These are phyloP conservation scores for Penicillium taxi DNA, from an alignment of 495 filamentous ascomycete species.

Conservation along the genomic window DNA sequence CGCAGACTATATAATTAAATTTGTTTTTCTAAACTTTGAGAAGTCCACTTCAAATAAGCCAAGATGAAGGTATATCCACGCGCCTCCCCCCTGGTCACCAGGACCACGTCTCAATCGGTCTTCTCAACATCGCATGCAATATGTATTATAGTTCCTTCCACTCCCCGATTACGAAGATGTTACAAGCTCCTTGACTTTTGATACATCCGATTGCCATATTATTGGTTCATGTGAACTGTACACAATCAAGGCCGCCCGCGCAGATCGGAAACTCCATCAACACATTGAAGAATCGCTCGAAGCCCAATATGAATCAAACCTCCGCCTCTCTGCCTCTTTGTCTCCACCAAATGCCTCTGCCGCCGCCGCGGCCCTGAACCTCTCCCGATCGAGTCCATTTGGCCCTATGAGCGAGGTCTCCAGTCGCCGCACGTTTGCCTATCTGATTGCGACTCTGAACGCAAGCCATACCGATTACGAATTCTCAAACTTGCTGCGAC, in stretches of 20 bases:
- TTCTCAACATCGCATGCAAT: no score
- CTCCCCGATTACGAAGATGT: slow-evolving; percentile 80
- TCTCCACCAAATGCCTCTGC: slow-evolving; percentile 63
- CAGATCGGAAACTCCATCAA: slow-evolving; percentile 95
- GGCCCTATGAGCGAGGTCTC: slow-evolving; percentile 78
- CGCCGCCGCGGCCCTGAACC: slow-evolving; percentile 52
- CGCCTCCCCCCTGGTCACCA: slow-evolving; percentile 4
- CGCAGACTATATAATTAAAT: no score
- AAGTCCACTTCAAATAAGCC: not conserved
- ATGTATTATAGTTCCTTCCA: slow-evolving; percentile 82
- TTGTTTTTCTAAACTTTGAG: no score
- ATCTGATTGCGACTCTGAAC: slow-evolving; percentile 95
- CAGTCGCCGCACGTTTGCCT: slow-evolving; percentile 86
- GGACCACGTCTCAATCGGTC: no score
- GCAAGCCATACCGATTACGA: slow-evolving; percentile 96
- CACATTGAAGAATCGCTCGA: slow-evolving; percentile 84
- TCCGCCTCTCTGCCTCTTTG: slow-evolving; percentile 72
- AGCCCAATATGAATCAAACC: slow-evolving; percentile 76
- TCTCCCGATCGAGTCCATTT: slow-evolving; percentile 81
- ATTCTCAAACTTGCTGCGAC: slow-evolving; percentile 83
- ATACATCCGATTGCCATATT: slow-evolving; percentile 83
- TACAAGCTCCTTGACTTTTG: slow-evolving; percentile 84
- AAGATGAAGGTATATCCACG: slow-evolving; percentile 22
- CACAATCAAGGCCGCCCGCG: slow-evolving; percentile 88
- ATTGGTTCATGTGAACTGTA: slow-evolving; percentile 91